Evolutionary conservation across 1,284 basidiomycete species (phyloP), one percentile per base, ranked within the genome.

Genomic region (Xerocomus amazonicus): DNA sequence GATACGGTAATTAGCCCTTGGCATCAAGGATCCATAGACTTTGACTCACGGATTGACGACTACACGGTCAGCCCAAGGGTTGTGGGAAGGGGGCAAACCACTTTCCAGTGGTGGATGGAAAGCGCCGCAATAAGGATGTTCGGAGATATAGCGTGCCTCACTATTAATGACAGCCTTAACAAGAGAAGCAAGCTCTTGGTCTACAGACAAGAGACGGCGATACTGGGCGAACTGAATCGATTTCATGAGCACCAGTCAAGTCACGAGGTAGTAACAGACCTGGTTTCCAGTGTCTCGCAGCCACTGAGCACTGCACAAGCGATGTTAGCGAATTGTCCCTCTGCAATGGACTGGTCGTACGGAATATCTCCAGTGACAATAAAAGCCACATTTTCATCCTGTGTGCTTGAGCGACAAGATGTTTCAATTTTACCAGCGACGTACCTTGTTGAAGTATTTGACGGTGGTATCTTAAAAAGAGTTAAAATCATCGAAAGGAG

Each of bases 41-140:
- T 14, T 10, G 9, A 65, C 81, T 65, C 59, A 86, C 84, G 86
- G 85, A 60, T 84, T 84, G 14, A 88, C 84, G 2, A 71, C 77
- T 13, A 89, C 85, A 23, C 74, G 76, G 48, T 79, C 75, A 0
- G 85, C 86, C 74, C 76, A 89, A 52, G 73, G 71, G 52, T 89
- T 89, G 55, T 81, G 72, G 6, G 80, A 75, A 1, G 81, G 79
- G 1, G 71, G 59, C 32, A 89, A 67, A 6, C 81, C 79, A 53
- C 84, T 87, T 59, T 88, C 84, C 0, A 80, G 78, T 13, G 87
- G 87, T 45, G 86, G 84, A 56, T 89, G 86, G 68, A 89, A 89
- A 16, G 86, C 77, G 34, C 86, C 72, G 70, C 86, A 89, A 61
- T 89, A 89, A 1, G 87, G 87, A 60, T 83, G 81, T 56, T 84